Evolutionary conservation across 108 stramenopile species (phyloP).

Genomic region (Epipyxis sp.): DNA sequence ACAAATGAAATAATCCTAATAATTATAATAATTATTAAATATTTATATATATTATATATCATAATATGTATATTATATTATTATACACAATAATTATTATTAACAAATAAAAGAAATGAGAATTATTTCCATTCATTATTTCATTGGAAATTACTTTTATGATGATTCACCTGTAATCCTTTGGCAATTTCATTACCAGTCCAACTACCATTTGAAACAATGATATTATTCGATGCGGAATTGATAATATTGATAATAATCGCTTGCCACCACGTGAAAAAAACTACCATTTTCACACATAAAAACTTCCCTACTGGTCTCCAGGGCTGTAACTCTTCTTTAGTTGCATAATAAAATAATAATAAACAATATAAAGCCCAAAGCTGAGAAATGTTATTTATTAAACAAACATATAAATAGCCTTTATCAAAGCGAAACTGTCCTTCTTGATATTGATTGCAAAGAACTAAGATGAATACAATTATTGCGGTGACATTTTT

Average conservation of each 20-base stretch:
- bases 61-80: neutral
- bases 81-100: neutral
- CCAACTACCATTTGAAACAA: neutral
- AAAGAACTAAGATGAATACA: slow-evolving; percentile 64
- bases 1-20: slow-evolving; percentile 86
- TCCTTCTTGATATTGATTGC: slow-evolving; percentile 75
- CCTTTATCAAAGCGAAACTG: slow-evolving; percentile 64
- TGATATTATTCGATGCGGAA: neutral
- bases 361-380: slow-evolving; percentile 90
- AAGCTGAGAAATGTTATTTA: slow-evolving; percentile 74
- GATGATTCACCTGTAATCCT: no score
- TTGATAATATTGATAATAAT: slow-evolving; percentile 71
- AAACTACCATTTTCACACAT: slow-evolving; percentile 92
- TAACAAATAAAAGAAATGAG: slow-evolving; percentile 38
- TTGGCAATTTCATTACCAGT: neutral
- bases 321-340: slow-evolving; percentile 72
- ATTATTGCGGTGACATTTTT: slow-evolving; percentile 62
- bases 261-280: slow-evolving; percentile 95
- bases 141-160: neutral
- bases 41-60: slow-evolving; percentile 36
- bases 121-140: neutral
- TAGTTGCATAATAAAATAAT: slow-evolving; percentile 76
- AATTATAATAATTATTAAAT: slow-evolving; percentile 79
- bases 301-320: slow-evolving; percentile 90
- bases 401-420: slow-evolving; percentile 63